These are phyloP conservation scores for Pleurotus djamor DNA, from an alignment of 768 basidiomycete species.

Conservation along the genomic window DNA sequence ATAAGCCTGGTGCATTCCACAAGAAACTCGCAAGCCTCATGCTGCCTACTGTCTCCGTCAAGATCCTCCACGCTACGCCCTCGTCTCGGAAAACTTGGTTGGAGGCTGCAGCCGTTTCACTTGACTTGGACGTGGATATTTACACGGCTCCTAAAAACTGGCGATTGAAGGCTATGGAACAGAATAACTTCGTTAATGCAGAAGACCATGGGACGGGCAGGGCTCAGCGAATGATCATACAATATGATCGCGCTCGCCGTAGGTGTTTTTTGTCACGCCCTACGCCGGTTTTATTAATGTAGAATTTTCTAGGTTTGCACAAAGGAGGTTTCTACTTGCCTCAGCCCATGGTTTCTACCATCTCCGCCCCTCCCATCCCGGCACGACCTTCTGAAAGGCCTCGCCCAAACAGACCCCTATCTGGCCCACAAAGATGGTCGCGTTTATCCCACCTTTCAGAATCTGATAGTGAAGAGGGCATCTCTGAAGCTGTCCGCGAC, in stretches of 20 bases:
- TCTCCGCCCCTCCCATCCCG: background rate
- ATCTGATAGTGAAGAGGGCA: slow-evolving; percentile 61
- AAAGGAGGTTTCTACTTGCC: slow-evolving; percentile 52
- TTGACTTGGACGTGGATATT: slow-evolving; percentile 64
- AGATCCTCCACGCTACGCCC: slow-evolving; percentile 45
- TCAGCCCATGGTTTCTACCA: slow-evolving; percentile 25
- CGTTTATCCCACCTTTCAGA: slow-evolving; percentile 43
- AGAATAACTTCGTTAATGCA: slow-evolving; percentile 62
- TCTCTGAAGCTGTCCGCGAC: slow-evolving; percentile 70
- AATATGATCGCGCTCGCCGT: slow-evolving; percentile 1
- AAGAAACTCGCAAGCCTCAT: slow-evolving; percentile 61
- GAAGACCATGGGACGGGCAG: slow-evolving; percentile 75
- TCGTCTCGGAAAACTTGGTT: slow-evolving; percentile 54
- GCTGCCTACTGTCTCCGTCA: slow-evolving; percentile 48
- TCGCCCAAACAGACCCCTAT: background rate
- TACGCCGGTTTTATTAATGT: background rate
- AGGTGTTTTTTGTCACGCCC: slow-evolving; percentile 7
- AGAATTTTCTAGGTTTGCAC: slow-evolving; percentile 21
- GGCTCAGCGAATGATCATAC: slow-evolving; percentile 48
- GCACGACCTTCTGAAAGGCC: background rate
- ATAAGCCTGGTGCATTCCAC: slow-evolving; percentile 68
- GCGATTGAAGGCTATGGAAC: slow-evolving; percentile 44
- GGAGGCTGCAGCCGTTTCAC: slow-evolving; percentile 52
- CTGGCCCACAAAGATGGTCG: slow-evolving; percentile 9
- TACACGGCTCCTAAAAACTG: slow-evolving; percentile 65